These are phyloP conservation scores for Agaricus sinodeliciosus DNA, from an alignment of 768 basidiomycete species.

Conservation along the genomic window DNA sequence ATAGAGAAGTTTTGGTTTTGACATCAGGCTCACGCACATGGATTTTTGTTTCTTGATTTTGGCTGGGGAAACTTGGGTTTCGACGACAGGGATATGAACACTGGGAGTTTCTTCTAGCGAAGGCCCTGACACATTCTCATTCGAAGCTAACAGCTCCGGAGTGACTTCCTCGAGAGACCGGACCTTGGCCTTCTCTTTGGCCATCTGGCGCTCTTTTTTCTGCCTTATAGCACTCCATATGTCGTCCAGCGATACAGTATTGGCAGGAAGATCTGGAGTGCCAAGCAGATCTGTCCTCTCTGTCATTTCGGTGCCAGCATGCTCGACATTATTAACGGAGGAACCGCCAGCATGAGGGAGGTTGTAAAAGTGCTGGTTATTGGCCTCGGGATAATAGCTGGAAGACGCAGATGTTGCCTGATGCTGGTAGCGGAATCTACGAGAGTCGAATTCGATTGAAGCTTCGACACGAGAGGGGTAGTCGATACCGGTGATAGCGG, in stretches of 20 bases:
- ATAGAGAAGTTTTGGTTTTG: constrained; percentile 11
- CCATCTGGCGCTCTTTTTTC: constrained; percentile 61
- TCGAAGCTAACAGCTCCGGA: constrained; percentile 25
- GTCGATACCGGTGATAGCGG: constrained; percentile 42
- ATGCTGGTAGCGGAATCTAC: constrained; percentile 20
- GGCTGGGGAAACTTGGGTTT: constrained; percentile 31
- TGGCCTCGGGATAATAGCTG: neutral
- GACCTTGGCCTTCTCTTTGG: constrained; percentile 62
- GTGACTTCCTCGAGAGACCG: constrained; percentile 52
- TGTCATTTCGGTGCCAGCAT: too few relatives aligned
- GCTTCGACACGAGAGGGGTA: constrained; percentile 37
- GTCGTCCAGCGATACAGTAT: constrained; percentile 41
- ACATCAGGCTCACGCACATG: constrained; percentile 36
- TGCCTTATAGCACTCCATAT: constrained; percentile 64
- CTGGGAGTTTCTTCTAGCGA: constrained; percentile 22
- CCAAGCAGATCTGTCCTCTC: too few relatives aligned
- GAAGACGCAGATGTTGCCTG: constrained; percentile 10
- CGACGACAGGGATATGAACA: constrained; percentile 31
- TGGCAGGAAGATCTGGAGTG: constrained; percentile 27
- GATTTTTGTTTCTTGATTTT: constrained; percentile 56
- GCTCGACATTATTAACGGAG: constrained; percentile 32
- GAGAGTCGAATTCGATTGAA: constrained; percentile 28
- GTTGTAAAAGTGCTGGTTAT: constrained; percentile 20
- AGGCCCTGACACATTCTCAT: neutral
- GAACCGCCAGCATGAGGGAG: constrained; percentile 35